phyloP scores from a whole-genome alignment of 108 stramenopile genomes.

The Cyclotella sp. region DNA sequence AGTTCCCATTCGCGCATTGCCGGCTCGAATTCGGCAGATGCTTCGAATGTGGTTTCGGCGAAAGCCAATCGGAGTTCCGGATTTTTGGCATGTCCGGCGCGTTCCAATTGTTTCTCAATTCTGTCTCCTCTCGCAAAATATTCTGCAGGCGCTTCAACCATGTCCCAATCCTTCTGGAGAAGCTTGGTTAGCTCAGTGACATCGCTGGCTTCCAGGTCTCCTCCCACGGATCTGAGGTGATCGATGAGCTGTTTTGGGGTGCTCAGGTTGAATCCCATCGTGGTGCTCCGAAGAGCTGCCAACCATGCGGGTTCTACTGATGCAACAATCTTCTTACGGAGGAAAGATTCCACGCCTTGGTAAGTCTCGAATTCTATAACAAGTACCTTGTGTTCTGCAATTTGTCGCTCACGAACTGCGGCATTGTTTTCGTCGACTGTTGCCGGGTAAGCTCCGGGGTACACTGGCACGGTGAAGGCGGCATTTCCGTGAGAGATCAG shows the following conservation, averaged over 20 bases:
- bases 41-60: neutral
- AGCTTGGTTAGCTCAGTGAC: conserved; percentile 8
- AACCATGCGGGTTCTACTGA: conserved; percentile 22
- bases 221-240: neutral
- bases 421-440: conserved; percentile 1
- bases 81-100: neutral
- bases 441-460: conserved; percentile 27
- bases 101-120: neutral
- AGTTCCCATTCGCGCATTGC: conserved; percentile 3
- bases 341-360: conserved; percentile 2
- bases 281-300: neutral
- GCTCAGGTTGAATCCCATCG: conserved; percentile 16
- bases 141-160: conserved; percentile 1
- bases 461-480: neutral
- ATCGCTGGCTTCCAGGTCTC: neutral
- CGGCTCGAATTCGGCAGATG: neutral
- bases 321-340: conserved; percentile 13
- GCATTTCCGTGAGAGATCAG: neutral
- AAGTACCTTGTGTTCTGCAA: conserved; percentile 28
- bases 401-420: neutral
- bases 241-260: neutral
- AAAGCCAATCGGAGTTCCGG: conserved; percentile 4
- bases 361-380: conserved; percentile 6
- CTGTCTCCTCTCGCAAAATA: neutral
- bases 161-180: conserved; percentile 4